Percentiles rank a stretch among this genome's conserved stretches.
phyloP scores from a whole-genome alignment of 2,329 filamentous ascomycete species.

The Arthrinium phaeospermum region DNA sequence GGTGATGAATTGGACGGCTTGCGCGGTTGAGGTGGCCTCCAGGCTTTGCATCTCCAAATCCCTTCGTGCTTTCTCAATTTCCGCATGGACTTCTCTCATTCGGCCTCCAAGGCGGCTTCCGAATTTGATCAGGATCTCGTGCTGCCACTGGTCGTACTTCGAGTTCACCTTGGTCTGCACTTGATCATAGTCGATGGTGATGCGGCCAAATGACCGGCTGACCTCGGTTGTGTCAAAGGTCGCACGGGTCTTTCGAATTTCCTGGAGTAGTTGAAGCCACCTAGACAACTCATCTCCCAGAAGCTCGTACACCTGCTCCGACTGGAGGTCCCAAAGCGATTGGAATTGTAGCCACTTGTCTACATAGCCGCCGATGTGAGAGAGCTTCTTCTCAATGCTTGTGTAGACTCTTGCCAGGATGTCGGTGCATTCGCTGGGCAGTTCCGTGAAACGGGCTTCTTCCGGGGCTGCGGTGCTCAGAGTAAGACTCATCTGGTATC shows the following conservation, averaged over 20 bases:
- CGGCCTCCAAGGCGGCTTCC: conserved; percentile 85
- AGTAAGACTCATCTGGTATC: conserved; percentile 84
- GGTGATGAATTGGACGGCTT: conserved; percentile 98
- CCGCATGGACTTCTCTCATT: conserved; percentile 90
- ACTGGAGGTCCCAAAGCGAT: conserved; percentile 96
- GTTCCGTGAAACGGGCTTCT: conserved; percentile 78
- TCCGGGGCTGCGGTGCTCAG: conserved; percentile 66
- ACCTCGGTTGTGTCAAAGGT: conserved; percentile 98
- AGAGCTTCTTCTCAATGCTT: conserved; percentile 82
- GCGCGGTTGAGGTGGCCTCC: conserved; percentile 92
- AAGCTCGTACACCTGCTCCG: conserved; percentile 91
- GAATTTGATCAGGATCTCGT: conserved; percentile 94
- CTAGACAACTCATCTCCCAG: conserved; percentile 89
- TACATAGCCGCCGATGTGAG: conserved; percentile 82
- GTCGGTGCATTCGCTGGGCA: conserved; percentile 83
- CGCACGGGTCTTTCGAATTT: conserved; percentile 91
- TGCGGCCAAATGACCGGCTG: conserved; percentile 88
- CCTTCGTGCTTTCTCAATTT: conserved; percentile 87
- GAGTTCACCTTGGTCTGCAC: conserved; percentile 98
- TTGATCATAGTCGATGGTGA: conserved; percentile 97
- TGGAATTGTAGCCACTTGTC: conserved; percentile 99
- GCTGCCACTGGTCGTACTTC: conserved; percentile 99
- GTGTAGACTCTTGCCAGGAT: conserved; percentile 81
- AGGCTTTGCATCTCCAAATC: conserved; percentile 92
- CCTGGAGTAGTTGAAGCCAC: conserved; percentile 95